These are phyloP conservation scores for Nitzschia sp. DNA, from an alignment of 108 stramenopile species.

Conservation along the genomic window DNA sequence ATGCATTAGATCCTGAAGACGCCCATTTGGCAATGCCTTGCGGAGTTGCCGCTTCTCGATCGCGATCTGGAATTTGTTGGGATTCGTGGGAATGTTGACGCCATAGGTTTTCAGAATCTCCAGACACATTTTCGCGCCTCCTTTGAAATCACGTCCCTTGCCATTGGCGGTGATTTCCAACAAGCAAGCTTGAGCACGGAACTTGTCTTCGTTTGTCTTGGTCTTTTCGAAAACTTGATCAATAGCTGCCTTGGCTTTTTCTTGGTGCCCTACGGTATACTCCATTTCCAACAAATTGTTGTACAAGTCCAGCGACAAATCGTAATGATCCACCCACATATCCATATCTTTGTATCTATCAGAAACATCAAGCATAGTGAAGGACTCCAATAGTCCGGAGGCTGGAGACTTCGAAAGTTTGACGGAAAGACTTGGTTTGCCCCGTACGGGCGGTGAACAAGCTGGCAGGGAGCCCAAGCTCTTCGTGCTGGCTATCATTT, in stretches of 20 bases:
- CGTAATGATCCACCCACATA: conserved; percentile 26
- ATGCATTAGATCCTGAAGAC: conserved; percentile 6
- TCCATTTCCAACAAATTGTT: conserved; percentile 27
- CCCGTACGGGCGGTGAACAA: background rate
- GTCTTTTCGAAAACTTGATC: conserved; percentile 25
- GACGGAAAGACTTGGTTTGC: background rate
- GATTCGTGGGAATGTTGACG: conserved; percentile 10
- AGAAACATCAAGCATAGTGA: background rate
- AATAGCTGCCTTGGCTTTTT: background rate
- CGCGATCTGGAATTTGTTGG: background rate
- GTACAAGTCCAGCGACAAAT: conserved; percentile 29
- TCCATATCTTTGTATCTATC: background rate
- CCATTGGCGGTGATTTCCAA: conserved; percentile 5
- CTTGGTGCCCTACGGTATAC: conserved; percentile 10
- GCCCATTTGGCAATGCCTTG: background rate
- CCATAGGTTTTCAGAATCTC: conserved; percentile 28
- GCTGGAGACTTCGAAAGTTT: background rate
- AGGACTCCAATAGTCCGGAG: background rate
- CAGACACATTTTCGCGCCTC: conserved; percentile 9
- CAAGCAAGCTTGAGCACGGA: conserved; percentile 19
- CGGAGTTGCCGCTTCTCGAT: conserved; percentile 15
- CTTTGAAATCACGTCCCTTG: conserved; percentile 6
- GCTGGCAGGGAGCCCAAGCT: background rate
- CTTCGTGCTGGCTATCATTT: too few species aligned
- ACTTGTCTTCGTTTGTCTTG: conserved; percentile 19